Conservation (phyloP, 2,329 filamentous ascomycete species). For the Colletotrichum spinosum region DNA sequence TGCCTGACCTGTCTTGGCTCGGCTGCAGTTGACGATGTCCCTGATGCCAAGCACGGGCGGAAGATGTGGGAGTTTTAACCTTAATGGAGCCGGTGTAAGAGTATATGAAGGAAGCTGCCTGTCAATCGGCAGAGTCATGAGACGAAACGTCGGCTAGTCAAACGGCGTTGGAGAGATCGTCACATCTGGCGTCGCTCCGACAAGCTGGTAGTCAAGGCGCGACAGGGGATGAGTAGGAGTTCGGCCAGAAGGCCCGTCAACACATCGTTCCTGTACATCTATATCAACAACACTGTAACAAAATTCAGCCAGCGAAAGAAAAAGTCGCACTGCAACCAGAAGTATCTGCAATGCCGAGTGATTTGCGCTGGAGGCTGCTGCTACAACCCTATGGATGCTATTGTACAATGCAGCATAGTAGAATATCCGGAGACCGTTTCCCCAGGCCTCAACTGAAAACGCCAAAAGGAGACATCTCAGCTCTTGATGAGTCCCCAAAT, state of each 20-base stretch:
- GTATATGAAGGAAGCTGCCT: neutral
- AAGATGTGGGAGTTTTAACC: neutral
- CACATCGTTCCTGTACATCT: too few species aligned
- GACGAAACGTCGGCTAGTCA: constrained; percentile 20
- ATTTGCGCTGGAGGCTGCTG: neutral
- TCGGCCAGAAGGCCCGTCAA: too few species aligned
- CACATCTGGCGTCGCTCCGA: constrained; percentile 8
- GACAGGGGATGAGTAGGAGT: neutral
- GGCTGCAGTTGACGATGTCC: constrained; percentile 3
- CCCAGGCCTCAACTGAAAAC: constrained; percentile 19
- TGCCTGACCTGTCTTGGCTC: constrained; percentile 15
- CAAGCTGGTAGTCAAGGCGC: constrained; percentile 5
- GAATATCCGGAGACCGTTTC: constrained; percentile 1
- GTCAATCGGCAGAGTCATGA: constrained; percentile 19
- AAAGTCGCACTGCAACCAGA: neutral
- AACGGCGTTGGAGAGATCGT: constrained; percentile 10
- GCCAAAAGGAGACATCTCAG: constrained; percentile 62
- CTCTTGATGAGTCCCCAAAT: constrained; percentile 63
- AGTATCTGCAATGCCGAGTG: neutral
- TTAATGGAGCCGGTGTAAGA: constrained; percentile 10
- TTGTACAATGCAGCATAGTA: constrained; percentile 22
- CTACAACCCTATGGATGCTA: constrained; percentile 4
- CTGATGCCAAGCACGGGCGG: constrained; percentile 12
- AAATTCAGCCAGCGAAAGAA: neutral
- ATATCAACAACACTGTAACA: neutral